Base-by-base conservation (phyloP, 2,329 filamentous ascomycete genomes). In the Pseudogymnoascus destructans region DNA sequence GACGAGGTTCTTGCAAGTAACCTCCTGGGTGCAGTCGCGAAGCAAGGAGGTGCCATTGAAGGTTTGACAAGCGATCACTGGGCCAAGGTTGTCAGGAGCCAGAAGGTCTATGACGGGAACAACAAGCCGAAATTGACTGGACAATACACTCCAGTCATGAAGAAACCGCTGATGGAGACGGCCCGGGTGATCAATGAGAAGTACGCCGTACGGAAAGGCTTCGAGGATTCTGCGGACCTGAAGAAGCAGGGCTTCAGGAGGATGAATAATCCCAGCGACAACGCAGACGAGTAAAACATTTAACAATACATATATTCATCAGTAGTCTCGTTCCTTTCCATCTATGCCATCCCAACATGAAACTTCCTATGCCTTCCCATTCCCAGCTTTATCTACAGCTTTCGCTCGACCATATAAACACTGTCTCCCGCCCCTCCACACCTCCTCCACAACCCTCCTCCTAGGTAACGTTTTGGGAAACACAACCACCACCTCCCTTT, bases 401-500 rank as follows among this genome's bases (percentile, higher is more conserved):
- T 40, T 56, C 17, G 42, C 27, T 25, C 59, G 76, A 68, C 88
- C 89, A 70, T 90, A 95, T 61, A 98, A 74, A 72, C 91, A 95
- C 59, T 80, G 83, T 64, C 88, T 80, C 2, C 86, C 82, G 0
- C 90, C 92, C 65, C 89, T 83, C 93, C 93, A 97, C 1, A 97
- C 92, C 64, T 82, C 79, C 74, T 96, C 90, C 25, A 97, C 76
- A 58, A 95, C 85, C 55, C 75, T 77, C 59, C 87, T 75, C 59
- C 82, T 74, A 0, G 93, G 93, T 61, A 96, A 69, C 63, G 95
- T 72, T 59, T 79, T 79, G 2, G 92, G 92, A 70, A 98, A 98
- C 2, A 97, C 90, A n/a, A 98, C 92, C 0, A 97, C 87, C 3
- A 95, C 80, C 63, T 93, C 85, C 58, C 85, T 80, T 72, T 97